These are phyloP conservation scores for Panicum hallii DNA, from an alignment of 202 grass and related monocot genomes.

Conservation along the genomic window DNA sequence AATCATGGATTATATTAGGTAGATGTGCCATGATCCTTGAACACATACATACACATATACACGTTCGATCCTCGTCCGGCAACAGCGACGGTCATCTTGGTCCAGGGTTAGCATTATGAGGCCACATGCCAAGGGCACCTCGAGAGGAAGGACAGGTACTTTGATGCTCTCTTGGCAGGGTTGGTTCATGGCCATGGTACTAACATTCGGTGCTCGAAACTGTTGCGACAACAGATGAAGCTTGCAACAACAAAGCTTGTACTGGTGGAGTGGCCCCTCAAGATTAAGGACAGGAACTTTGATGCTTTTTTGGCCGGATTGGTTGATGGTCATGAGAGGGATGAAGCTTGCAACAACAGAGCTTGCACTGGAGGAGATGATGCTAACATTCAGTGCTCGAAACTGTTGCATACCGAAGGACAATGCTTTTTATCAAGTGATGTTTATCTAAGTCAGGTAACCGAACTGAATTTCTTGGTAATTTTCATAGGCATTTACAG, in stretches of 20 bases:
- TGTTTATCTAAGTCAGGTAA: not conserved
- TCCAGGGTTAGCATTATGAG: constrained; percentile 40
- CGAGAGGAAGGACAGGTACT: constrained; percentile 4
- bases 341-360: constrained; percentile 23
- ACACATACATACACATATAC: constrained; percentile 9
- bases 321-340: constrained; percentile 30
- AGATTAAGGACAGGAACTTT: constrained; percentile 18
- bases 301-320: constrained; percentile 13
- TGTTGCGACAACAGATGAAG: constrained; percentile 14
- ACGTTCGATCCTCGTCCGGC: constrained; percentile 30
- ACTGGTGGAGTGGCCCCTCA: not conserved
- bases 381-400: constrained; percentile 21
- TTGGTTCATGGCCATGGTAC: constrained; percentile 35
- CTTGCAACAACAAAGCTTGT: not conserved
- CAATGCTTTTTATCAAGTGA: not conserved
- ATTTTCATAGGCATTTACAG: constrained; percentile 5
- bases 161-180: constrained; percentile 15
- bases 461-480: not conserved
- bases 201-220: constrained; percentile 24
- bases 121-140: constrained; percentile 36
- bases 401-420: constrained; percentile 3
- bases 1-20: constrained; percentile 25
- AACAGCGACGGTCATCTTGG: not conserved
- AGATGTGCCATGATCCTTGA: constrained; percentile 22
- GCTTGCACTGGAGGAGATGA: constrained; percentile 19